Evolutionary conservation across 2,329 filamentous ascomycete genomes (phyloP).

Genomic region (Xylaria arbuscula): DNA sequence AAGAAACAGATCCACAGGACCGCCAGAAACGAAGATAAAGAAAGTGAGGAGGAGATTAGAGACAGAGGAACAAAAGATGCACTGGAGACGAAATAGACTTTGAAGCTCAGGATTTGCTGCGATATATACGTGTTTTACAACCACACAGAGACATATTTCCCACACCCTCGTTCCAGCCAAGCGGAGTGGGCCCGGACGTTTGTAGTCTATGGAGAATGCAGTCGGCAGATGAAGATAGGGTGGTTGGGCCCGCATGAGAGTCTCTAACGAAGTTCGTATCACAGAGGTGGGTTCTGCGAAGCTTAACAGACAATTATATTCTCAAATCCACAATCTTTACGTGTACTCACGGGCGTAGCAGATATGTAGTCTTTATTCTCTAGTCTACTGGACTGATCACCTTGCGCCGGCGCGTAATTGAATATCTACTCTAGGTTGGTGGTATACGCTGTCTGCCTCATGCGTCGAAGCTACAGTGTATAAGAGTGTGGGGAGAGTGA

Average conservation of each 20-base stretch:
- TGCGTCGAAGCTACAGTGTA: background rate
- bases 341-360: background rate
- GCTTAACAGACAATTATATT: conserved; percentile 5
- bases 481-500: background rate
- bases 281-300: conserved; percentile 29
- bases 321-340: background rate
- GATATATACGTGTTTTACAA: conserved; percentile 43
- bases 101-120: conserved; percentile 37
- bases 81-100: conserved; percentile 42
- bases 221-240: conserved; percentile 19
- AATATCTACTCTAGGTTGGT: background rate
- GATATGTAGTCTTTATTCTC: conserved; percentile 4
- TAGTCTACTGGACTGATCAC: background rate
- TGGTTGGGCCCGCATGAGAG: conserved; percentile 18
- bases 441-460: background rate
- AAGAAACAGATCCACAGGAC: conserved; percentile 49
- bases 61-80: conserved; percentile 4
- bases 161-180: conserved; percentile 9
- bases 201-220: conserved; percentile 19
- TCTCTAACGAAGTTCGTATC: conserved; percentile 32
- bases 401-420: background rate
- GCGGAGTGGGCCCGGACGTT: conserved; percentile 24
- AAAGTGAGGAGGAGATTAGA: conserved; percentile 30
- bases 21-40: conserved; percentile 42
- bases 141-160: conserved; percentile 27